Evolutionary conservation across 2,329 filamentous ascomycete genomes (phyloP), one percentile per base, ranked within the genome.

Genomic region (Apiospora saccharicola): DNA sequence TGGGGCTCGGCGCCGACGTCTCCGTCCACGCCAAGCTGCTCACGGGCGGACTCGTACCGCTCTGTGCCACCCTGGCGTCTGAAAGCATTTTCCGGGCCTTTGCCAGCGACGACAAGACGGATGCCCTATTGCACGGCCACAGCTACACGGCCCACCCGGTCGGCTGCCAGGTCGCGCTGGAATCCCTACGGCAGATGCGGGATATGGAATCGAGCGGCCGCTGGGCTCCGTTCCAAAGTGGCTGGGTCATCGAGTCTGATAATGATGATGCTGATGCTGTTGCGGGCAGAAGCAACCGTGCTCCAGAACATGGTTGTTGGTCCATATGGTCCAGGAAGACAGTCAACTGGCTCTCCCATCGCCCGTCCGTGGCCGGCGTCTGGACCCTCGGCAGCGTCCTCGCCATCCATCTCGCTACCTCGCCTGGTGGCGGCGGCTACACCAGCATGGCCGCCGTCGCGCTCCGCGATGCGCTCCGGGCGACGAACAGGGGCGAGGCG

Each of bases 61-160:
- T 97, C 0, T 94, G 92, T 77, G 88, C 91, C 0, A 97, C 94
- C 0, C 83, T 93, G 4, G 93, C 94, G 0, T 94, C 92, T 47
- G 86, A 94, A 72, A 87, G 86, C 72, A 91, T 97, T 67, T 96
- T 95, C 80, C 78, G 89, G 1, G 89, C 90, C 0, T 97, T 97
- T 78, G 83, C 89, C 16, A 91, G 91, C 70, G 85, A 89, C 0
- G 90, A 94, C 68, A 97, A 96, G 82, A 90, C 89, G 0, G 93
- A 96, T 75, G 94, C 94, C 0, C 82, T 97, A 6, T 84, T 97
- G 4, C 94, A 97, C 76, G 94, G 94, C 0, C 94, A 97, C 79
- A 96, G 93, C 80, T 97, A 97, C 82, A 97, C 94, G 0, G 94
- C 94, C 0, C 94, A 97, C 80, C 88, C 94, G 0, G 88, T 96